phyloP scores from a whole-genome alignment of 1,284 basidiomycete genomes.

The Austroboletus niveus region DNA sequence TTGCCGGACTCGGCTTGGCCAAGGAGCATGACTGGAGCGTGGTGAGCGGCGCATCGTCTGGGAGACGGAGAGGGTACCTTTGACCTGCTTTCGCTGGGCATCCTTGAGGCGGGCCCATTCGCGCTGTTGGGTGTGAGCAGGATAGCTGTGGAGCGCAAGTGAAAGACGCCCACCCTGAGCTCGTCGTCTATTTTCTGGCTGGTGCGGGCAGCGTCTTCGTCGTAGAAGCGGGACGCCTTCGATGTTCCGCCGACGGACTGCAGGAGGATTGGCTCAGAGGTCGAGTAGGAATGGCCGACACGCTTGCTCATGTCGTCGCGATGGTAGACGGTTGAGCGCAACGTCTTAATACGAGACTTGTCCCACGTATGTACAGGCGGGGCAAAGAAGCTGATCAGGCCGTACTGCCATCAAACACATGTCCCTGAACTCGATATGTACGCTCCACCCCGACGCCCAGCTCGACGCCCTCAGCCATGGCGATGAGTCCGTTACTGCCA shows the following conservation, averaged over 20 bases:
- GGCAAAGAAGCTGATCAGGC: constrained; percentile 35
- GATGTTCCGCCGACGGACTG: constrained; percentile 32
- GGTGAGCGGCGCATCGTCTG: constrained; percentile 6
- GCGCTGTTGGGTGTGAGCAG: constrained; percentile 38
- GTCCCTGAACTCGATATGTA: constrained; percentile 16
- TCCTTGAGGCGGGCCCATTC: constrained; percentile 54
- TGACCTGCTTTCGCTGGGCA: constrained; percentile 54
- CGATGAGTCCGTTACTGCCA: too few relatives aligned
- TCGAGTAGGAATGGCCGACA: constrained; percentile 28
- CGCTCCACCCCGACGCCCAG: not conserved
- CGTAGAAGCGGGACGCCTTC: constrained; percentile 36
- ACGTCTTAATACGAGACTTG: constrained; percentile 32
- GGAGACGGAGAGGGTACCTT: constrained; percentile 46
- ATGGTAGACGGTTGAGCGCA: constrained; percentile 19
- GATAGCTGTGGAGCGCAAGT: not conserved
- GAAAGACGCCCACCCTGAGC: constrained; percentile 48
- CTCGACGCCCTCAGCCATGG: too few relatives aligned
- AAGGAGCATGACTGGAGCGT: constrained; percentile 55
- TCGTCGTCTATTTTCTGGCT: constrained; percentile 72
- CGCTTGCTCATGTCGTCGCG: constrained; percentile 27
- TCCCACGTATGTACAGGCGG: constrained; percentile 36
- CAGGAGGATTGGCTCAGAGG: constrained; percentile 31
- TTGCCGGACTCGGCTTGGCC: constrained; percentile 82
- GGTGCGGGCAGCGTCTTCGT: constrained; percentile 50
- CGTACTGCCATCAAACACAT: constrained; percentile 29